A percentile compares a stretch with the other conserved stretches of the same genome.
These are phyloP conservation scores for Boletus sp. DNA, from an alignment of 768 basidiomycete species.

Conservation along the genomic window DNA sequence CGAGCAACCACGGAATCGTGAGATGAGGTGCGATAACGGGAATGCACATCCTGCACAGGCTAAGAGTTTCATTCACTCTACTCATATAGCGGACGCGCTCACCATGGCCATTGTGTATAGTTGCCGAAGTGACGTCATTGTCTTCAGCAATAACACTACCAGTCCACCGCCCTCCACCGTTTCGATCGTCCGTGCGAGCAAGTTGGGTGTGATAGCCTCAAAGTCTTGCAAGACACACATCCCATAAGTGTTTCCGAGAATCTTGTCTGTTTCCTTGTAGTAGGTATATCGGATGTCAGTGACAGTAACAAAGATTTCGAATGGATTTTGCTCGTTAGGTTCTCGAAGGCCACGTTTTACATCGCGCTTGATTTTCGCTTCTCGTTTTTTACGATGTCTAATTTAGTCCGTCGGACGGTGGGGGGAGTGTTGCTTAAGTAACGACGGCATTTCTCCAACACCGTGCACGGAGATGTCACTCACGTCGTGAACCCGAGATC, in stretches of 20 bases:
- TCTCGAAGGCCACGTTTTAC: slow-evolving; percentile 93
- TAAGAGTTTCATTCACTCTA: not conserved
- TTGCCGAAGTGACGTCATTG: slow-evolving; percentile 90
- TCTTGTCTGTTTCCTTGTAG: slow-evolving; percentile 96
- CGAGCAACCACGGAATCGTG: slow-evolving; percentile 88
- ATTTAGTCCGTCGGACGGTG: not conserved
- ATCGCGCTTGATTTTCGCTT: slow-evolving; percentile 94
- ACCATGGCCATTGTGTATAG: slow-evolving; percentile 89
- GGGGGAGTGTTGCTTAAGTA: not conserved
- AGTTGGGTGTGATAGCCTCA: slow-evolving; percentile 95
- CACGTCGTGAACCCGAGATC: slow-evolving; percentile 94
- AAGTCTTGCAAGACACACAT: slow-evolving; percentile 98
- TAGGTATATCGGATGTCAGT: slow-evolving; percentile 99
- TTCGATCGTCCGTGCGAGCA: slow-evolving; percentile 95
- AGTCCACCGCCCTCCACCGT: slow-evolving; percentile 95
- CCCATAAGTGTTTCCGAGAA: slow-evolving; percentile 95
- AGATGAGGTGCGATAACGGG: slow-evolving; percentile 88
- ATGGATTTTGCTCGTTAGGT: slow-evolving; percentile 92
- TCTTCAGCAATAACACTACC: slow-evolving; percentile 86
- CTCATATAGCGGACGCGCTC: slow-evolving; percentile 8
- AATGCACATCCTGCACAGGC: slow-evolving; percentile 81
- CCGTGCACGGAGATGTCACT: slow-evolving; percentile 22
- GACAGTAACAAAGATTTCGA: slow-evolving; percentile 98
- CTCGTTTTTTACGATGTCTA: slow-evolving; percentile 94
- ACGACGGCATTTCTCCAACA: not conserved